Evolutionary conservation across 1,139 yeast species (phyloP).

Genomic region (Pichiaceae sp.): DNA sequence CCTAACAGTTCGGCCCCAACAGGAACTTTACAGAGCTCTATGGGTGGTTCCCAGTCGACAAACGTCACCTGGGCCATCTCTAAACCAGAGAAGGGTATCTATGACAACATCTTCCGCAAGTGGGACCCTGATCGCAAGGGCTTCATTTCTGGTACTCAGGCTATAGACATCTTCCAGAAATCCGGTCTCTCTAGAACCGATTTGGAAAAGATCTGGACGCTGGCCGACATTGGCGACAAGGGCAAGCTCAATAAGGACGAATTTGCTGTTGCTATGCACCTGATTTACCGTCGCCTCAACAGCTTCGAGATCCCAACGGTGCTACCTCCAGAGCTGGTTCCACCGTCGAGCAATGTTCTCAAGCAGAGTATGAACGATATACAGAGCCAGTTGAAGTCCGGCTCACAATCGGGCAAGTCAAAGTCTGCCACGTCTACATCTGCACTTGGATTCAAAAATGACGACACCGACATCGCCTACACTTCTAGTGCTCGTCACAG

Average conservation of each 20-base stretch:
- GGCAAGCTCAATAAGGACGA: conserved; percentile 73
- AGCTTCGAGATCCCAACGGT: conserved; percentile 66
- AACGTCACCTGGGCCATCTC: conserved; percentile 69
- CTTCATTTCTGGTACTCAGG: conserved; percentile 67
- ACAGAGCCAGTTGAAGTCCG: conserved; percentile 34
- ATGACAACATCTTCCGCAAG: conserved; percentile 80
- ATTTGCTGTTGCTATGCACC: conserved; percentile 78
- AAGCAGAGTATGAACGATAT: conserved; percentile 42
- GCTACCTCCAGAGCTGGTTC: conserved; percentile 66
- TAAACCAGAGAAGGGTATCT: conserved; percentile 76
- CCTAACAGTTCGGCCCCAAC: conserved; percentile 42
- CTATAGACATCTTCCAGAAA: conserved; percentile 81
- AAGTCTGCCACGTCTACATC: conserved; percentile 24
- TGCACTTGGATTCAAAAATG: conserved; percentile 61
- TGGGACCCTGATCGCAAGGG: conserved; percentile 75
- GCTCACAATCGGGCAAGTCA: conserved; percentile 6
- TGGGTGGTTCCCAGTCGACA: conserved; percentile 44
- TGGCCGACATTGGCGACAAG: conserved; percentile 61
- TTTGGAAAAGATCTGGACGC: conserved; percentile 84
- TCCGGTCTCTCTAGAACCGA: conserved; percentile 83
- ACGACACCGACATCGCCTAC: conserved; percentile 55
- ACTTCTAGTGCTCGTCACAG: conserved; percentile 63
- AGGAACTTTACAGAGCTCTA: conserved; percentile 36
- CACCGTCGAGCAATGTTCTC: conserved; percentile 66
- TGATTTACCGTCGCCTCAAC: conserved; percentile 66